Base-by-base conservation (phyloP, 129 eudicot species). In the Tagetes erecta region DNA sequence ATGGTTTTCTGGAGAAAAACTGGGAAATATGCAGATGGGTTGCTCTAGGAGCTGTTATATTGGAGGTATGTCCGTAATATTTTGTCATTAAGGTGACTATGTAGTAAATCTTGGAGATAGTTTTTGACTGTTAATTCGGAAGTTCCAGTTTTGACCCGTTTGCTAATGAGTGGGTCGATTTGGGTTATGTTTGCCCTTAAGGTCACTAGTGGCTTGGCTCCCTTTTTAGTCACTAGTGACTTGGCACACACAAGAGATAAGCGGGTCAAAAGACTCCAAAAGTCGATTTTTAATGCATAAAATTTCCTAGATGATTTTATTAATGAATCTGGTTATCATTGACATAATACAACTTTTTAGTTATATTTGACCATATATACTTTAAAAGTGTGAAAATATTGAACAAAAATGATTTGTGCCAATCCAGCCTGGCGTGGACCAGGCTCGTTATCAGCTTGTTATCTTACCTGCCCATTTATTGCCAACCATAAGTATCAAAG, bases 21-120 rank as follows among this genome's bases (percentile, higher is more conserved):
- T 92, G 98, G 98, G 41, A 80, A 5, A 86, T 87, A 83, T 74
- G 87, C 73, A 92, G 81, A 78, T 92, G 98, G 98, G 95, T 84
- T 79, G 95, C 95, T 44, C 95, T 92, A 77, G 98, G 98, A 37
- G 85, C 82, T 71, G 88, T 89, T 75, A 36, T 90, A 76, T 74
- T 92, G 45, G 81, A 92, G 96, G 98, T 92, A 82, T 59, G 37
- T 4, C 31, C 3, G 27, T 57, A 50, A 39, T 51, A 34, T 41
- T 42, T 38, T 78, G 35, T 12, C 40, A 56, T 52, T 72, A 7
- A 52, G 20, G 13, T 10, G 59, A 27, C 34, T n/a, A 37, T 67
- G 14, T 55, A 35, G 8, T 4, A 62, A 35, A 35, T 36, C 30
- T 35, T 62, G 8, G 30, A 62, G 36, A 62, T 36, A 62, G 20